Evolutionary conservation across 176 grass and related monocot species (phyloP).

Genomic region (Puya raimondii): DNA sequence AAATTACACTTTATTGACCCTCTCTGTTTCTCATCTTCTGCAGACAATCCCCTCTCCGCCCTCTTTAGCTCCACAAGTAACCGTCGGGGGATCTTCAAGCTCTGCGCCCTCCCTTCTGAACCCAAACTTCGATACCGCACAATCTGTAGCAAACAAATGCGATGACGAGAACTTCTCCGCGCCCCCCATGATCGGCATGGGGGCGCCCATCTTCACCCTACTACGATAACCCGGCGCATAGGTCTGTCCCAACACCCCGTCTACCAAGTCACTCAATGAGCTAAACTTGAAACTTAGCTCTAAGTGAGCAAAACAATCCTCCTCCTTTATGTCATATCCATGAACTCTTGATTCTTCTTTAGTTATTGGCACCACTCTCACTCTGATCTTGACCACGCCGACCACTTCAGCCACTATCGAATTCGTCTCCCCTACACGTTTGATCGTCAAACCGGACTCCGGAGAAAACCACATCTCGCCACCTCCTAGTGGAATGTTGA

Average conservation of each 20-base stretch:
- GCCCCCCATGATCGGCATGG: constrained; percentile 34
- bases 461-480: background rate
- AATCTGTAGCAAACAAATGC: constrained; percentile 32
- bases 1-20: too few relatives aligned
- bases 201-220: constrained; percentile 25
- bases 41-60: constrained; percentile 24
- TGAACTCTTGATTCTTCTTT: constrained; percentile 21
- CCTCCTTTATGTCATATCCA: constrained; percentile 16
- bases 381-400: background rate
- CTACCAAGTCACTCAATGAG: constrained; percentile 14
- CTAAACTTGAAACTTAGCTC: constrained; percentile 31
- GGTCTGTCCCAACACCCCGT: constrained; percentile 33
- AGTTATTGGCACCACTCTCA: constrained; percentile 4
- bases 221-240: constrained; percentile 25
- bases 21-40: constrained; percentile 12
- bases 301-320: constrained; percentile 27
- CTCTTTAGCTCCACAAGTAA: constrained; percentile 21
- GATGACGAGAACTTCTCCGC: constrained; percentile 25
- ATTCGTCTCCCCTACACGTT: background rate
- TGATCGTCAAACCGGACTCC: background rate
- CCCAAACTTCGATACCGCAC: constrained; percentile 24
- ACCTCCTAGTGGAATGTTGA: background rate
- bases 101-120: constrained; percentile 1
- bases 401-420: background rate
- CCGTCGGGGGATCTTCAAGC: constrained; percentile 11